phyloP scores from a whole-genome alignment of 345 rosid genomes.

The Citrus unshiu region DNA sequence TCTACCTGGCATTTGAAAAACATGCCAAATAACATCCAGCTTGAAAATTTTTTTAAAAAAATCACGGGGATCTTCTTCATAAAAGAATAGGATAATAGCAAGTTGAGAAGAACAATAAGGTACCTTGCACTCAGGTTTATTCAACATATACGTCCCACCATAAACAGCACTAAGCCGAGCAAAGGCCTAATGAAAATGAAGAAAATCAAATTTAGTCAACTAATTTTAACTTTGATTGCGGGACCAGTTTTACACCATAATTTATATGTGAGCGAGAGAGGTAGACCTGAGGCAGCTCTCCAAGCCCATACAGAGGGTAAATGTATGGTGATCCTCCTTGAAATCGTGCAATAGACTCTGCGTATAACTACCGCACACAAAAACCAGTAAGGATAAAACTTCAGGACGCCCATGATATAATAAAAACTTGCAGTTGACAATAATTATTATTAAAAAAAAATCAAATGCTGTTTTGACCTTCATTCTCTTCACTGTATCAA shows the following conservation, averaged over 20 bases:
- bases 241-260: not conserved
- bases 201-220: not conserved
- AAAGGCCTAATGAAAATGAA: constrained; percentile 57
- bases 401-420: constrained; percentile 2
- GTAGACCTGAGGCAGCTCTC: constrained; percentile 95
- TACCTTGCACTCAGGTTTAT: constrained; percentile 96
- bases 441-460: not conserved
- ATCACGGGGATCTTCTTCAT: not conserved
- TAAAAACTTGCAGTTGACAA: not conserved
- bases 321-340: constrained; percentile 98
- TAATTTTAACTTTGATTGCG: not conserved
- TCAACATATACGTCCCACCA: constrained; percentile 98
- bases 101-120: not conserved
- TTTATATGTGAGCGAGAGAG: not conserved
- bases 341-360: constrained; percentile 93
- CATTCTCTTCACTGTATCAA: constrained; percentile 93
- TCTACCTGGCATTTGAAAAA: constrained; percentile 58
- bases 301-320: constrained; percentile 91
- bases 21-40: constrained; percentile 11
- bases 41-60: not conserved
- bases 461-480: constrained; percentile 46
- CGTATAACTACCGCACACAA: constrained; percentile 54
- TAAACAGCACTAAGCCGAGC: constrained; percentile 97
- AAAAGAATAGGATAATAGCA: constrained; percentile 3
- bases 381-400: constrained; percentile 9